phyloP scores from a whole-genome alignment of 2,329 filamentous ascomycete species.

The Phyllosticta capitalensis region DNA sequence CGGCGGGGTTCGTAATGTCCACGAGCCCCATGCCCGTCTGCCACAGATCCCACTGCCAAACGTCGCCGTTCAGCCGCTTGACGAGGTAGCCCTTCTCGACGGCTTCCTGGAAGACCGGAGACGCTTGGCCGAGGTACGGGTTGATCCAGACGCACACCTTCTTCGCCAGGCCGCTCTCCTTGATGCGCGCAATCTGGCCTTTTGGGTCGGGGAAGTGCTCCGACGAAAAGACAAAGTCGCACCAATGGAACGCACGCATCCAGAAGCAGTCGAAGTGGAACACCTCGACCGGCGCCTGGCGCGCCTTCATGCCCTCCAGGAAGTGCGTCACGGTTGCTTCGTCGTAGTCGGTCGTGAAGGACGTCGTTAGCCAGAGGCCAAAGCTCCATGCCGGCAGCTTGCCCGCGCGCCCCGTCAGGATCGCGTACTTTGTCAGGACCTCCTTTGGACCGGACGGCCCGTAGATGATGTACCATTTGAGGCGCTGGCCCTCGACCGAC shows the following conservation, averaged over 20 bases:
- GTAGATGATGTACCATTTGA: constrained; percentile 67
- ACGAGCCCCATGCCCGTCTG: constrained; percentile 67
- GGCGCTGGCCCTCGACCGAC: constrained; percentile 55
- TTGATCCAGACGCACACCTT: constrained; percentile 72
- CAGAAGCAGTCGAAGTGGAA: constrained; percentile 75
- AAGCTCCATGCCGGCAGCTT: constrained; percentile 65
- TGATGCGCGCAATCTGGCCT: constrained; percentile 54
- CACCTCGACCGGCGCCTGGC: constrained; percentile 57
- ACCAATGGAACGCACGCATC: constrained; percentile 68
- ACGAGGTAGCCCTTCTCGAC: constrained; percentile 59
- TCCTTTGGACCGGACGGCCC: constrained; percentile 59
- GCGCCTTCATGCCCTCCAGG: constrained; percentile 57
- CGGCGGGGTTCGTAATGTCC: constrained; percentile 64
- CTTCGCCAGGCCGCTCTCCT: constrained; percentile 46
- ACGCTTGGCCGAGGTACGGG: constrained; percentile 62
- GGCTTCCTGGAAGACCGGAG: constrained; percentile 55
- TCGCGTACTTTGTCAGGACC: constrained; percentile 56
- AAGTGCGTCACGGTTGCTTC: constrained; percentile 59
- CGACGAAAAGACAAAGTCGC: constrained; percentile 61
- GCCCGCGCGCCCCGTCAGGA: constrained; percentile 56
- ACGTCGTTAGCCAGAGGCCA: constrained; percentile 67
- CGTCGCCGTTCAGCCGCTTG: constrained; percentile 56
- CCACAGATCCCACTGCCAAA: constrained; percentile 72
- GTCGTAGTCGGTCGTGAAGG: constrained; percentile 65
- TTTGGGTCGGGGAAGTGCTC: constrained; percentile 60